These are phyloP conservation scores for Talaromyces ruber DNA, from an alignment of 495 filamentous ascomycete species.

Conservation along the genomic window DNA sequence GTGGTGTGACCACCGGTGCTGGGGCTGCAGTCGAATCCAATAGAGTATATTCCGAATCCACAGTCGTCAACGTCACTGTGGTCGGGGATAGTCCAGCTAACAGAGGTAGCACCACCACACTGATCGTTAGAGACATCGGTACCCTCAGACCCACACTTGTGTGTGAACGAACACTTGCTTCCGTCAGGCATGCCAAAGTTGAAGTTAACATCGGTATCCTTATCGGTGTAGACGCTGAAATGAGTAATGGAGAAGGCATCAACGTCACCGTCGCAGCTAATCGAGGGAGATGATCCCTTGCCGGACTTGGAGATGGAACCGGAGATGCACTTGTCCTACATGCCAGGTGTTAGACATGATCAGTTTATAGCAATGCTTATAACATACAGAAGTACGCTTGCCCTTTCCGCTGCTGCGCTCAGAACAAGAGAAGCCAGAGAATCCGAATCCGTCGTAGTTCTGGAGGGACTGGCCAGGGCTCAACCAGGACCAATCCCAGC, in stretches of 20 bases:
- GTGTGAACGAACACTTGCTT: conserved; percentile 65
- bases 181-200: conserved; percentile 77
- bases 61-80: conserved; percentile 46
- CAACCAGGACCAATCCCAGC: conserved; percentile 66
- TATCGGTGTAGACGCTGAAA: conserved; percentile 62
- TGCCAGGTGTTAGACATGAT: conserved; percentile 14
- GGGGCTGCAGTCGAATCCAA: conserved; percentile 72
- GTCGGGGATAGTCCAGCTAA: conserved; percentile 64
- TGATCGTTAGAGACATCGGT: conserved; percentile 68
- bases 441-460: conserved; percentile 62
- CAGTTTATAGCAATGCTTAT: not conserved
- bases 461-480: conserved; percentile 47
- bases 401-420: conserved; percentile 40
- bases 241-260: conserved; percentile 65
- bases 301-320: conserved; percentile 37
- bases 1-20: conserved; percentile 14
- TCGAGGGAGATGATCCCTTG: conserved; percentile 40
- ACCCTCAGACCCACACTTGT: conserved; percentile 53
- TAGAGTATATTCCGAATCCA: conserved; percentile 63
- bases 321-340: conserved; percentile 59
- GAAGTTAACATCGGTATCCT: conserved; percentile 71
- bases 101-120: conserved; percentile 81
- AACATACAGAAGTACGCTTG: conserved; percentile 35
- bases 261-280: conserved; percentile 42
- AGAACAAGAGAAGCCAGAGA: conserved; percentile 60